A percentile compares a stretch with the other conserved stretches of the same genome.
These are phyloP conservation scores for Syzygium malaccense DNA, from an alignment of 441 rosid genomes.

Conservation along the genomic window DNA sequence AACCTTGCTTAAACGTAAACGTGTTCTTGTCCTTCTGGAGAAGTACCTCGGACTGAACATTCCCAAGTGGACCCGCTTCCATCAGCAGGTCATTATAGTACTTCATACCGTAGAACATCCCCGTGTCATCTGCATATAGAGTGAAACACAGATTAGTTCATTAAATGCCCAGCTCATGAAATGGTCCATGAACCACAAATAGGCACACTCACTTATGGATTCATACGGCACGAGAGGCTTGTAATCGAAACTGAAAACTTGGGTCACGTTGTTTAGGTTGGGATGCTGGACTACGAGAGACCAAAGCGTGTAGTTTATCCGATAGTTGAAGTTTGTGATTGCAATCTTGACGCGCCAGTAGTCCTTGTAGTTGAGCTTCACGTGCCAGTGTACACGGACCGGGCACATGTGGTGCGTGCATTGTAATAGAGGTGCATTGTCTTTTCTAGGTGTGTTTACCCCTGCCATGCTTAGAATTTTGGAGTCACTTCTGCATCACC, in stretches of 20 bases:
- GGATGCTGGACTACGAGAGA: slow-evolving; percentile 68
- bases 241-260: slow-evolving; percentile 81
- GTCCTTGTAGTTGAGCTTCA: slow-evolving; percentile 67
- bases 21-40: slow-evolving; percentile 51
- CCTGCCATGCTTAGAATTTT: slow-evolving; percentile 49
- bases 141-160: neutral
- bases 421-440: slow-evolving; percentile 48
- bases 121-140: slow-evolving; percentile 49
- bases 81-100: slow-evolving; percentile 48
- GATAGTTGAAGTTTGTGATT: slow-evolving; percentile 64
- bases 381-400: slow-evolving; percentile 85
- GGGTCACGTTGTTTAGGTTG: slow-evolving; percentile 72
- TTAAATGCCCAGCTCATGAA: neutral
- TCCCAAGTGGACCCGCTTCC: slow-evolving; percentile 60
- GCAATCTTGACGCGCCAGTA: slow-evolving; percentile 80
- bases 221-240: slow-evolving; percentile 62
- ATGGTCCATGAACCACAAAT: neutral
- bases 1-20: slow-evolving; percentile 56
- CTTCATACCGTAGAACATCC: slow-evolving; percentile 56
- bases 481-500: slow-evolving; percentile 47
- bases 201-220: slow-evolving; percentile 52
- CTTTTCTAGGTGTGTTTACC: slow-evolving; percentile 48
- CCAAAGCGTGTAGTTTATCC: slow-evolving; percentile 70
- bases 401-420: slow-evolving; percentile 93
- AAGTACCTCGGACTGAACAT: slow-evolving; percentile 62